Base-by-base conservation (phyloP, 208 protist species). In the Trypanosoma boissoni region DNA sequence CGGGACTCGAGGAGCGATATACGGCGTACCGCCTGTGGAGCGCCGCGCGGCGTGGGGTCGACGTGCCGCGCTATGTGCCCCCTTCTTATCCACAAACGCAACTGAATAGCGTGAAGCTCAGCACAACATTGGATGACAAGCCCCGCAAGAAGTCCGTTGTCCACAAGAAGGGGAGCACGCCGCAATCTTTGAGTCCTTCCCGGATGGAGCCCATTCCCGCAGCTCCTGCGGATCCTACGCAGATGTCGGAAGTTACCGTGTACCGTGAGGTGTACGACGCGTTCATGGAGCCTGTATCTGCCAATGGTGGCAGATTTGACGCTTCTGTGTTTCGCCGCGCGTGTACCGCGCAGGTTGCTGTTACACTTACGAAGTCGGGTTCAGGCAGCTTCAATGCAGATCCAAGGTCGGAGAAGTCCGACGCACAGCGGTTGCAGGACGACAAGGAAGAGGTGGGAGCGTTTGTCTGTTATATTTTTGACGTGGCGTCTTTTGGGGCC, bases 401-500 rank as follows among this genome's bases (percentile, higher is more conserved):
- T 52, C 45, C 41, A 23, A 55, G 36, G 4, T 10, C 49, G 8
- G 32, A n/a, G 18, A 64, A 69, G 28, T 31, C 52, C 26, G 72
- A 68, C 37, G 42, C 28, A 44, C 60, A 69, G 28, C 49, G 56
- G 20, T 73, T 77, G 72, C 31, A 52, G 18, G 27, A 43, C 32
- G 46, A 70, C 32, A 67, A 59, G 43, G 59, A 77, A 12, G 53
- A 63, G 4, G 43, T 51, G 21, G 43, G 8, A 2, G 32, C 42
- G 3, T 77, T 73, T 59, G 72, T 71, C 10, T 52, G 69, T 2
- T 72, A 73, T 50, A 36, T 77, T 34, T 77, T 77, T 58, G 46
- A 68, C 57, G 50, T 58, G 45, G 45, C 44, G 6, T 36, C 14
- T 41, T 48, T 59, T 26, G 72, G 72, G 28, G 37, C 31, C 4